Evolutionary conservation across 768 basidiomycete species (phyloP), one percentile per base, ranked within the genome.

Genomic region (Floccularia luteovirens): DNA sequence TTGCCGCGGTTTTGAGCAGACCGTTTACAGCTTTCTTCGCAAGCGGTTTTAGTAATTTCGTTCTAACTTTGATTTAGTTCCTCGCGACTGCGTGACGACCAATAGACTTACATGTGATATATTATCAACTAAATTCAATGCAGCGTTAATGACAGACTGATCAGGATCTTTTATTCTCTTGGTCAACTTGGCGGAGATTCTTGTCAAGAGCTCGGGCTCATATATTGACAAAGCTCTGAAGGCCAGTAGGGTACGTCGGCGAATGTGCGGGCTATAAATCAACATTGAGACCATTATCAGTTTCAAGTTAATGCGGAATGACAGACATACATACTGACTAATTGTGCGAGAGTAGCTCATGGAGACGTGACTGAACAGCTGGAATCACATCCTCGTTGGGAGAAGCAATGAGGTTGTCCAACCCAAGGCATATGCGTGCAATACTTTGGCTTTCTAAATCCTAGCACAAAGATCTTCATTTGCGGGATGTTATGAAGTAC

Each of bases 341-440:
- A 48, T 74, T 71, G 54, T 89, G 82, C 24, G 74, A 75, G 14
- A 90, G 66, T 8, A 91, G 66, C 41, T 78, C 70, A 25, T 72
- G 67, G 4, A 91, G 57, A 36, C 76, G 77, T 16, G 69, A 60
- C 51, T 83, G 79, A 3, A 90, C 71, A 1, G 89, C 89, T 10
- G 89, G 88, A 41, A 88, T 71, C 36, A 84, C 70, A 44, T 86
- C 79, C 49, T 75, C 72, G 11, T 69, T 79, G 2, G 80, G 72
- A 13, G 64, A 68, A 33, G 71, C 64, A 41, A 81, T 77, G 31
- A 90, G 66, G 34, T 70, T 72, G 48, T 88, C 81, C 31, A 90
- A 63, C 13, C 87, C 86, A 24, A 90, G 69, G 47, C 76, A 82
- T 43, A 89, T 78, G 11, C 72, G 70, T 14, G 77, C 50, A 31